Evolutionary conservation across 805 yeast species (phyloP), one percentile per base, ranked within the genome.

Genomic region (Danielia oregonensis): DNA sequence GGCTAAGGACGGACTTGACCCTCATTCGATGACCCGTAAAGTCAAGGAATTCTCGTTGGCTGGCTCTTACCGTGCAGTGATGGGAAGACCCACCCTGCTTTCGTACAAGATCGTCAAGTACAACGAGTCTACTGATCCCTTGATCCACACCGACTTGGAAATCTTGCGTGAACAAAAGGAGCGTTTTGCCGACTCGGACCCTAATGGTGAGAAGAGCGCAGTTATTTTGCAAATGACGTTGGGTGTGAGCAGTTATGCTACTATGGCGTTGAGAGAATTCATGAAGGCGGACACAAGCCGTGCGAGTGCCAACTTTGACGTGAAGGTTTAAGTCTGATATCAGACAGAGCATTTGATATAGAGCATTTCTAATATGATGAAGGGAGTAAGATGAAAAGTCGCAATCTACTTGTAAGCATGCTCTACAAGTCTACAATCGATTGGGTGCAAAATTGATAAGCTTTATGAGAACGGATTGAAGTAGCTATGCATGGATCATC

Each of bases 231-330:
- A 74, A 46, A 70, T 93, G 71, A 82, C 79, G 51, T 68, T 93
- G 39, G 91, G 88, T 4, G 79, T 85, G 3, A 83, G 96, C 23
- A 81, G 94, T 5, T 93, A 93, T 58, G 99, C 99, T 2, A 93
- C 99, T 0, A 94, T 93, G 98, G 95, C 96, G 1, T 62, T 93
- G 32, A 76, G 98, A 54, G 97, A 93, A 57, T 76, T 86, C 32
- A 79, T 89, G 85, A 83, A 79, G 55, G 73, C 77, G 21, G 91
- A 82, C 31, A 36, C 44, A 13, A 33, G 42, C 26, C 42, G 40
- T 3, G 29, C 35, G 23, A 22, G 35, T 9, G 33, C 27, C 9
- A 33, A 33, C 36, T 30, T 29, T 4, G 29, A 33, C 21, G 39
- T 36, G 26, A 39, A 31, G 29, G 16, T 19, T 6, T 6, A 19